Conservation (phyloP, 2,329 filamentous ascomycete species). For the Colletotrichum sublineola region DNA sequence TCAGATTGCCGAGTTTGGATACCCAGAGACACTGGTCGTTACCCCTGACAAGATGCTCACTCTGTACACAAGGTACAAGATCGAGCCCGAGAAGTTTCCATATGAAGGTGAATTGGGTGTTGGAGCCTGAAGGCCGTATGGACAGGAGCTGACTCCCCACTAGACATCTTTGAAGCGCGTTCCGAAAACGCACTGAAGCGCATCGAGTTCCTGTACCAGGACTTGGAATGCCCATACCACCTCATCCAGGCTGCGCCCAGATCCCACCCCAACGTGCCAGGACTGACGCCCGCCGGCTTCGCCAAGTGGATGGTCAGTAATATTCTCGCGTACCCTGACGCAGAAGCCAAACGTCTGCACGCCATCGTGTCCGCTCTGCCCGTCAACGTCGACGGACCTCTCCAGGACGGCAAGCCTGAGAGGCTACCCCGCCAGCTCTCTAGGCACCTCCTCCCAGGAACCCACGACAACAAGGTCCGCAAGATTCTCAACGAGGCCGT, state of each 20-base stretch:
- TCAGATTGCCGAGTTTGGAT: slow-evolving; percentile 50
- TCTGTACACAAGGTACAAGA: slow-evolving; percentile 77
- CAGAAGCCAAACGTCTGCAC: slow-evolving; percentile 78
- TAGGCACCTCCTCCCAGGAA: slow-evolving; percentile 76
- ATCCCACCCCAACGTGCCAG: slow-evolving; percentile 71
- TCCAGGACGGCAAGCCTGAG: slow-evolving; percentile 73
- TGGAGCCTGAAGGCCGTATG: neutral
- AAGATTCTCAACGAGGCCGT: slow-evolving; percentile 73
- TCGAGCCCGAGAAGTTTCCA: slow-evolving; percentile 76
- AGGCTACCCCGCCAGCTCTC: slow-evolving; percentile 85
- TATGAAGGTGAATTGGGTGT: slow-evolving; percentile 69
- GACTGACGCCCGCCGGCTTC: slow-evolving; percentile 77
- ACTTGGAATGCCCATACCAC: slow-evolving; percentile 72
- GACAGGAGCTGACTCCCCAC: neutral
- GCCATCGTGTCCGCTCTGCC: slow-evolving; percentile 78
- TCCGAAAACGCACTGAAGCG: slow-evolving; percentile 59
- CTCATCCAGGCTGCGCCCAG: slow-evolving; percentile 69
- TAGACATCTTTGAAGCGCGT: slow-evolving; percentile 66
- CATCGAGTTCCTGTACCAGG: slow-evolving; percentile 69
- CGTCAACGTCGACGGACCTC: slow-evolving; percentile 66
- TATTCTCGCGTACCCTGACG: slow-evolving; percentile 81
- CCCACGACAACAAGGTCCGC: slow-evolving; percentile 68
- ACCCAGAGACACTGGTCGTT: slow-evolving; percentile 68
- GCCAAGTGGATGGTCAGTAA: slow-evolving; percentile 78
- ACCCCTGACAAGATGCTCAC: slow-evolving; percentile 80